Percentiles rank a stretch among this genome's conserved stretches.
phyloP scores from a whole-genome alignment of 2,329 filamentous ascomycete species.

The Bipolaris sorokiniana region DNA sequence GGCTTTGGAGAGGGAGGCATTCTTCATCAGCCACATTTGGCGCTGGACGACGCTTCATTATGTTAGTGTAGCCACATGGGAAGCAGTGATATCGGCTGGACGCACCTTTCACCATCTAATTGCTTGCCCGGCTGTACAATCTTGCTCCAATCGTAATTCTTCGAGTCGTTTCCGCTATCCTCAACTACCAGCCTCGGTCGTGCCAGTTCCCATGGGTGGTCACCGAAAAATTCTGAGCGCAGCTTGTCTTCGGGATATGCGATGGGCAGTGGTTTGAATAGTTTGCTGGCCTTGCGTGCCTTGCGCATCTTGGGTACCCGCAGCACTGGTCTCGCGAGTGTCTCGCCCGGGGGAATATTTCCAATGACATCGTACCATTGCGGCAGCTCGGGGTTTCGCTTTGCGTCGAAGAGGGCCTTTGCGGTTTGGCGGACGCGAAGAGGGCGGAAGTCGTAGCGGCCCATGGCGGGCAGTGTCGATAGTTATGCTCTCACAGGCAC shows the following conservation, averaged over 20 bases:
- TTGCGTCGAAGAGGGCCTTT: slow-evolving; percentile 56
- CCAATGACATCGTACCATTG: slow-evolving; percentile 64
- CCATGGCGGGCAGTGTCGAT: slow-evolving; percentile 49
- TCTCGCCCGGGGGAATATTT: slow-evolving; percentile 65
- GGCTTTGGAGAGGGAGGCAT: slow-evolving; percentile 62
- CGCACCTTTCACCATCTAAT: slow-evolving; percentile 82
- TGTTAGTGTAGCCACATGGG: neutral
- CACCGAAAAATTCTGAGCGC: slow-evolving; percentile 81
- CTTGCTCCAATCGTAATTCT: slow-evolving; percentile 78
- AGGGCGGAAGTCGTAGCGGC: slow-evolving; percentile 59
- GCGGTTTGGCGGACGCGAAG: slow-evolving; percentile 61
- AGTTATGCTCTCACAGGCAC: neutral
- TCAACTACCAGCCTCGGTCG: slow-evolving; percentile 85
- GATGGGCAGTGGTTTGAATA: slow-evolving; percentile 82
- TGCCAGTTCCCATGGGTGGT: slow-evolving; percentile 97
- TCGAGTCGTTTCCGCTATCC: slow-evolving; percentile 79
- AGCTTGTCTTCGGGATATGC: slow-evolving; percentile 83
- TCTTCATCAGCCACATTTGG: slow-evolving; percentile 78
- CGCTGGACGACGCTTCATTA: slow-evolving; percentile 83
- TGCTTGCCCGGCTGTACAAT: slow-evolving; percentile 76
- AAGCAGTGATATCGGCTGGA: neutral
- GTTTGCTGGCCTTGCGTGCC: slow-evolving; percentile 67
- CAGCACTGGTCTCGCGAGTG: slow-evolving; percentile 61
- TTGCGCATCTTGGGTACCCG: slow-evolving; percentile 55
- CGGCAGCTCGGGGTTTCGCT: slow-evolving; percentile 51